Base-by-base conservation (phyloP, 371 early-diverging fungal genomes). In the Circinella umbellata region DNA sequence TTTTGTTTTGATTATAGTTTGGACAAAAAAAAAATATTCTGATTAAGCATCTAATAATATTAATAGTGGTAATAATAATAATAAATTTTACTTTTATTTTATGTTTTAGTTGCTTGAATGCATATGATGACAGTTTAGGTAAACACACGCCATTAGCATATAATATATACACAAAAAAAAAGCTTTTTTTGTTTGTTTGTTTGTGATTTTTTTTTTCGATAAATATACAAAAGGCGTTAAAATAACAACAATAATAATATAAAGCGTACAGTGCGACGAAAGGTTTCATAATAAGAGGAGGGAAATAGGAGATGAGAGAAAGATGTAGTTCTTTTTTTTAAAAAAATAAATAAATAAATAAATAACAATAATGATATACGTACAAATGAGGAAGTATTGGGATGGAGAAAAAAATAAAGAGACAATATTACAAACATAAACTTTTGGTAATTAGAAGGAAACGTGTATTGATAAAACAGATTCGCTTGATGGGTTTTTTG, bases 71-170 rank as follows among this genome's bases (percentile, higher is more conserved):
- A 27, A 27, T 27, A 27, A 27, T 27, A 27, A 27, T 27, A 27
- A 27, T 27, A 2, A 27, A 27, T 27, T 57, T 51, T 51, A 5
- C 15, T 51, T 51, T 51, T 17, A 13, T 51, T 51, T 51, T 13
- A 4, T 51, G 14, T 51, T 8, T 51, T 5, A 51, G 15, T 5
- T 13, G 15, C 4, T n/a, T 17, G 15, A 15, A n/a, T 27, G 57
- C 8, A 34, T 57, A 57, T 57, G 57, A 57, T 57, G 57, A 57
- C 57, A 57, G 34, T 57, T 57, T 57, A 57, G 34, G 57, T 57
- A 57, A 57, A 57, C 34, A 57, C 57, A 57, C 57, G 57, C 57
- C 57, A 57, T 57, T 27, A 57, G 15, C 18, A 57, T 27, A 34
- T 54, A 57, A n/a, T 15, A 51, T 13, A n/a, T 5, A 51, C 14